Conservation (phyloP, 164 flowering plant species). For the Macadamia integrifolia region DNA sequence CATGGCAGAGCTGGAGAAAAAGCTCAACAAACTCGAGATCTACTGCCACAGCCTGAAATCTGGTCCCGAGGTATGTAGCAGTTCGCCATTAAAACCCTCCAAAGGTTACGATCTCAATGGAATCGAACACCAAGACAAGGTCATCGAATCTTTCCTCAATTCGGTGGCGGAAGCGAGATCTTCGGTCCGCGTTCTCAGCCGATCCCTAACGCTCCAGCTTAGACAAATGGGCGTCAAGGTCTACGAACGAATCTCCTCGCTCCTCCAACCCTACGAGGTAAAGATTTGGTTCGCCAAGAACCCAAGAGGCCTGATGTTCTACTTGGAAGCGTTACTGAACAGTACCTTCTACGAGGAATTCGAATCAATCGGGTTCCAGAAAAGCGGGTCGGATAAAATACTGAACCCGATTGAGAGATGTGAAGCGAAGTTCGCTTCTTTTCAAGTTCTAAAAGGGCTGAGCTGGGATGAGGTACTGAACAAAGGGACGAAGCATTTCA, state of each 20-base stretch:
- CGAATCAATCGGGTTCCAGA: constrained; percentile 61
- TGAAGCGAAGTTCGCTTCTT: constrained; percentile 49
- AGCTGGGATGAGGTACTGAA: constrained; percentile 87
- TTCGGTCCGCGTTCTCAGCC: constrained; percentile 46
- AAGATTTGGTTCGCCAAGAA: constrained; percentile 41
- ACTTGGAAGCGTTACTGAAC: constrained; percentile 69
- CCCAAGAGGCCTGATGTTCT: constrained; percentile 35
- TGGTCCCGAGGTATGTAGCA: constrained; percentile 54
- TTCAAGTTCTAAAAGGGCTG: constrained; percentile 34
- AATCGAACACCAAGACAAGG: constrained; percentile 19
- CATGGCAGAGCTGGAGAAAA: constrained; percentile 85
- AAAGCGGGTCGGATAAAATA: constrained; percentile 29
- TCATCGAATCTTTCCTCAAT: constrained; percentile 51
- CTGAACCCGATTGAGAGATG: constrained; percentile 65
- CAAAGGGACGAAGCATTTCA: constrained; percentile 80
- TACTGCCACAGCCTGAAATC: constrained; percentile 68
- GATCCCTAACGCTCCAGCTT: constrained; percentile 54
- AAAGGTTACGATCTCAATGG: constrained; percentile 3
- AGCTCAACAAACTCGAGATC: constrained; percentile 75
- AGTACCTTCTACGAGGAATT: constrained; percentile 77
- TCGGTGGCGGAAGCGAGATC: constrained; percentile 60
- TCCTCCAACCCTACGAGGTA: constrained; percentile 65
- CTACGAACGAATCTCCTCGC: constrained; percentile 40
- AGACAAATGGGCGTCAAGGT: constrained; percentile 54
- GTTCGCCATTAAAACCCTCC: constrained; percentile 9